phyloP scores from a whole-genome alignment of 345 rosid genomes.

The Eucalyptus urophylla region DNA sequence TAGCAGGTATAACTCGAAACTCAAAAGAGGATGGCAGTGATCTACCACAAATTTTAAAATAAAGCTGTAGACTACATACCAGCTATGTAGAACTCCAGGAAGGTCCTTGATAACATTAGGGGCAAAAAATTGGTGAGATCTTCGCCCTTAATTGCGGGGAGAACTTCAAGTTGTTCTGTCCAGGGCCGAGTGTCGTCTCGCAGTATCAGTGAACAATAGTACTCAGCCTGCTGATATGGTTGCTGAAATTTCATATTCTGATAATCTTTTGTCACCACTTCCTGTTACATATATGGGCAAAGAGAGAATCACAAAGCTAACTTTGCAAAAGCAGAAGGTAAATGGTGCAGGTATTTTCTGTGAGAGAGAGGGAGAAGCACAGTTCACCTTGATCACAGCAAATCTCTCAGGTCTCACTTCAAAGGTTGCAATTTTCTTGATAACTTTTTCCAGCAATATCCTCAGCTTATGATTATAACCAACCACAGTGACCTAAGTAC shows the following conservation, averaged over 20 bases:
- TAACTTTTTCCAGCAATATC: slow-evolving; percentile 59
- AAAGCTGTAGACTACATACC: slow-evolving; percentile 16
- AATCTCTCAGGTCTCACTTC: slow-evolving; percentile 74
- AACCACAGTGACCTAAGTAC: slow-evolving; percentile 46
- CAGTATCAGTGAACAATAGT: slow-evolving; percentile 57
- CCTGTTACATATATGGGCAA: slow-evolving; percentile 16
- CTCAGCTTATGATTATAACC: slow-evolving; percentile 89
- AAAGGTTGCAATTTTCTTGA: slow-evolving; percentile 58
- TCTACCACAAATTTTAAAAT: not conserved
- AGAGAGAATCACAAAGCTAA: not conserved
- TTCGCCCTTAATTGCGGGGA: slow-evolving; percentile 39
- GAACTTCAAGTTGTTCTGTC: slow-evolving; percentile 64
- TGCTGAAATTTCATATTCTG: slow-evolving; percentile 68
- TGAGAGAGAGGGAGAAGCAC: not conserved
- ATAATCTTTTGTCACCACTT: slow-evolving; percentile 58
- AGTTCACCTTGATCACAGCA: slow-evolving; percentile 69
- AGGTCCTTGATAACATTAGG: slow-evolving; percentile 61
- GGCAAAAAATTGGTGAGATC: slow-evolving; percentile 68
- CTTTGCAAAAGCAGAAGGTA: not conserved
- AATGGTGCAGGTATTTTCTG: not conserved
- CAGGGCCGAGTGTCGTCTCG: slow-evolving; percentile 56
- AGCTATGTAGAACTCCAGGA: slow-evolving; percentile 69
- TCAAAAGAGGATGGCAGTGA: not conserved
- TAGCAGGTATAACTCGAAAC: not conserved
- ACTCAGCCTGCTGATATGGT: slow-evolving; percentile 72